Conservation (phyloP, 208 protist genomes). For the Leishmania amazonensis region DNA sequence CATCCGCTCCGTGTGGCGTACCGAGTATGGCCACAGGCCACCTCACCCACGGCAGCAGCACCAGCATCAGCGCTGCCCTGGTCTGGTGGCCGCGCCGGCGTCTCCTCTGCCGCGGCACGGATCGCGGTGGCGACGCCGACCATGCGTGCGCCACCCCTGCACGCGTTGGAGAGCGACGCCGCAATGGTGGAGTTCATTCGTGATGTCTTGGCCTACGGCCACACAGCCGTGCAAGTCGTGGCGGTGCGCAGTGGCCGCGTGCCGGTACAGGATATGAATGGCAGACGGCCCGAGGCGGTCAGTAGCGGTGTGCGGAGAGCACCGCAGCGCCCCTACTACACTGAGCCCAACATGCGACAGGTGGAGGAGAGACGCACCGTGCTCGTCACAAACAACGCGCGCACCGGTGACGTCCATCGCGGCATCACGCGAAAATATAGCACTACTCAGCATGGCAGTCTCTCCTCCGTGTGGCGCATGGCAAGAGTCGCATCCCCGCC, state of each 20-base stretch:
- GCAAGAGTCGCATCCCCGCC: background rate
- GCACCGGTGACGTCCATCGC: background rate
- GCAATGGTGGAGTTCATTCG: conserved; percentile 12
- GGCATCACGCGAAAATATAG: background rate
- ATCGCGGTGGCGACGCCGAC: conserved; percentile 10
- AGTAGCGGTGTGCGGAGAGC: background rate
- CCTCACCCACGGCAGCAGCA: background rate
- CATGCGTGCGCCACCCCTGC: conserved; percentile 15
- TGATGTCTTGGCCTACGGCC: conserved; percentile 18
- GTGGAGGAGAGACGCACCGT: background rate
- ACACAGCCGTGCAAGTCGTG: conserved; percentile 23
- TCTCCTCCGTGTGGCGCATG: background rate
- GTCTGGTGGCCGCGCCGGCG: background rate
- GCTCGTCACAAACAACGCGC: conserved; percentile 3
- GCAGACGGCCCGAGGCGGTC: background rate
- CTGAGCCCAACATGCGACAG: background rate
- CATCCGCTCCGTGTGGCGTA: conserved; percentile 44
- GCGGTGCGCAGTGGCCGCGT: conserved; percentile 30
- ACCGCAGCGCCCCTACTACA: background rate
- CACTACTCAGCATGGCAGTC: background rate
- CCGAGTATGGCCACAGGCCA: conserved; percentile 27
- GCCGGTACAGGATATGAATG: background rate
- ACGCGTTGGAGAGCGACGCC: conserved; percentile 23
- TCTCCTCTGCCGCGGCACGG: background rate
- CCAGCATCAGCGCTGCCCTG: background rate